phyloP scores from a whole-genome alignment of 768 basidiomycete species.

The Flagelloscypha sp. region DNA sequence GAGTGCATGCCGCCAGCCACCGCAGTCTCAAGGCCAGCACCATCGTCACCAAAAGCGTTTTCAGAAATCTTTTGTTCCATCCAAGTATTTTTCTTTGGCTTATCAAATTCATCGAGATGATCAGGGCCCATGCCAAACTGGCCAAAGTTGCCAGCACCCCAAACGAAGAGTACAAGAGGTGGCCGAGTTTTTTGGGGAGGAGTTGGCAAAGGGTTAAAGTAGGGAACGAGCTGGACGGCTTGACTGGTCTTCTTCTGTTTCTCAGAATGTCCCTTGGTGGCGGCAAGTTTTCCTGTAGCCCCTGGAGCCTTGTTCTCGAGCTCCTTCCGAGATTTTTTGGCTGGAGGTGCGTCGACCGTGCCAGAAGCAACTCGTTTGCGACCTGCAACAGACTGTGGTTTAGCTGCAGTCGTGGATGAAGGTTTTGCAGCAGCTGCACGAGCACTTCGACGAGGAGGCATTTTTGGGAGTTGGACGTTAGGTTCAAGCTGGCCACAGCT shows the following conservation, averaged over 20 bases:
- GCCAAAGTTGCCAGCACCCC: slow-evolving; percentile 91
- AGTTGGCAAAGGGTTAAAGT: slow-evolving; percentile 59
- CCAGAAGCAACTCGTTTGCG: slow-evolving; percentile 6
- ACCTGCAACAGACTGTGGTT: slow-evolving; percentile 11
- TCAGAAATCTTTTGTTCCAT: slow-evolving; percentile 67
- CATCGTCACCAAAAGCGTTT: slow-evolving; percentile 60
- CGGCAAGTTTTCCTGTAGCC: slow-evolving; percentile 3
- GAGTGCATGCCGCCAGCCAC: slow-evolving; percentile 86
- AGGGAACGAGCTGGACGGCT: slow-evolving; percentile 39
- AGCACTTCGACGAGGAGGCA: slow-evolving; percentile 44
- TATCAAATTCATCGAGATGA: slow-evolving; percentile 58
- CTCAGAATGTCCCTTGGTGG: slow-evolving; percentile 9
- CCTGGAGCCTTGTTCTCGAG: background rate
- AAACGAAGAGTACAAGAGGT: slow-evolving; percentile 68
- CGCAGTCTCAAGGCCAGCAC: slow-evolving; percentile 75
- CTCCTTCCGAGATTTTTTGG: slow-evolving; percentile 23
- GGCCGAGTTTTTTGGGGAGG: slow-evolving; percentile 53
- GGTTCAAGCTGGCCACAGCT: no score
- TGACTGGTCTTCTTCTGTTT: slow-evolving; percentile 20
- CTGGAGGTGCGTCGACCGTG: slow-evolving; percentile 25
- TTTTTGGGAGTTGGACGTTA: no score
- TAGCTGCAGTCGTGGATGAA: slow-evolving; percentile 14
- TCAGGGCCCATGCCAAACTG: slow-evolving; percentile 89
- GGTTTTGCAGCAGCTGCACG: slow-evolving; percentile 42
- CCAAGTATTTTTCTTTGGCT: slow-evolving; percentile 72